Evolutionary conservation across 768 basidiomycete genomes (phyloP).

Genomic region (Cantharellus anzutake): DNA sequence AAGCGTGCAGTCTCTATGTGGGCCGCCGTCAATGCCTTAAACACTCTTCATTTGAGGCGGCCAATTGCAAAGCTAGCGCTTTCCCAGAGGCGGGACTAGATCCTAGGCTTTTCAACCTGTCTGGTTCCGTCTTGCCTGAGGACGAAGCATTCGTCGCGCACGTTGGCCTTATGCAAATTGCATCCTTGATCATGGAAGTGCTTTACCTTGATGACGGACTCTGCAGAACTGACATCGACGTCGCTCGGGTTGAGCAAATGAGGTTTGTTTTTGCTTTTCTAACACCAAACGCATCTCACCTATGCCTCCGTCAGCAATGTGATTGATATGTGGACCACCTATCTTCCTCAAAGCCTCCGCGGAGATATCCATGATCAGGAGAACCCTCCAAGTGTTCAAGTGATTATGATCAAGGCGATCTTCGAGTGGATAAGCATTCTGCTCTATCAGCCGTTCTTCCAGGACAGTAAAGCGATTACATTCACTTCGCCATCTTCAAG

Average conservation of each 20-base stretch:
- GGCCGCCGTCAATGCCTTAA: background rate
- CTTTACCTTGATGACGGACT: background rate
- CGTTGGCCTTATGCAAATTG: background rate
- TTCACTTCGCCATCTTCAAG: background rate
- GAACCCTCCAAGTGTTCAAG: background rate
- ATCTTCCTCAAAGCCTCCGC: background rate
- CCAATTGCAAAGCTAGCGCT: background rate
- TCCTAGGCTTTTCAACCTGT: background rate
- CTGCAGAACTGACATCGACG: background rate
- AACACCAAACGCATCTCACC: background rate
- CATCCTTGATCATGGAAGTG: background rate
- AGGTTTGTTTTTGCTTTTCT: background rate
- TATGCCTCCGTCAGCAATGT: background rate
- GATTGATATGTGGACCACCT: background rate
- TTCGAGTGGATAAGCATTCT: background rate
- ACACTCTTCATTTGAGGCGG: background rate
- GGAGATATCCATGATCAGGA: background rate
- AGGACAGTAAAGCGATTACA: background rate
- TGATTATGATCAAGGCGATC: background rate
- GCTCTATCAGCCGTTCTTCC: background rate
- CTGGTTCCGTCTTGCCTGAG: background rate
- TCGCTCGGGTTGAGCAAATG: background rate
- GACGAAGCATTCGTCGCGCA: background rate
- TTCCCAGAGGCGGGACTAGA: background rate
- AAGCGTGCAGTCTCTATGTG: background rate